Conservation (phyloP, 1,139 yeast species). For the Zygoascus hellenicus region DNA sequence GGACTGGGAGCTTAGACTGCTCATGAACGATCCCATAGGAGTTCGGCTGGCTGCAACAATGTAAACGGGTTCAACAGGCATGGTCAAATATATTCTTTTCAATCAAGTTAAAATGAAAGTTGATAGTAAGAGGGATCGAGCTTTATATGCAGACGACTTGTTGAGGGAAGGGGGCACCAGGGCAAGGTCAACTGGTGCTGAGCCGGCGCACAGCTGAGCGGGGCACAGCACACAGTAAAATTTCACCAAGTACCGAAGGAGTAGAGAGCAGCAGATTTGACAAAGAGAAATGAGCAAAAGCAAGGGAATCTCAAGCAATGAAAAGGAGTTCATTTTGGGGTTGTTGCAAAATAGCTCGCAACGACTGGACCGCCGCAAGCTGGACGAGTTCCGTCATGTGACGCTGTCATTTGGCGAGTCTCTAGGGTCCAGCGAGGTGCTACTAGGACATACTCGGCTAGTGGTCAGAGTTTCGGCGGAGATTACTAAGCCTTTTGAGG, state of each 20-base stretch:
- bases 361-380: constrained; percentile 63
- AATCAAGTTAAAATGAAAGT: not conserved
- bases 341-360: constrained; percentile 52
- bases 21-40: constrained; percentile 92
- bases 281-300: constrained; percentile 1
- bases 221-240: not conserved
- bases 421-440: constrained; percentile 75
- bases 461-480: constrained; percentile 76
- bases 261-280: too few species aligned
- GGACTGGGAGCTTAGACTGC: constrained; percentile 63
- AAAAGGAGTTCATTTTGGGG: constrained; percentile 54
- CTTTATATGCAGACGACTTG: not conserved
- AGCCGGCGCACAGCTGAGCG: not conserved
- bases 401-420: constrained; percentile 59
- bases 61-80: constrained; percentile 50
- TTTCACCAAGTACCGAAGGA: too few species aligned
- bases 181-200: not conserved
- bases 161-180: not conserved
- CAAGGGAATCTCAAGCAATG: constrained; percentile 50
- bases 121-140: not conserved
- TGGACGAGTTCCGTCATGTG: constrained; percentile 60
- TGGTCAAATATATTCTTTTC: not conserved
- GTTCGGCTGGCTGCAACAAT: constrained; percentile 91
- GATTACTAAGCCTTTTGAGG: constrained; percentile 79
- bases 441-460: constrained; percentile 65